phyloP scores from a whole-genome alignment of 306 rosid genomes.

The Quercus variabilis region DNA sequence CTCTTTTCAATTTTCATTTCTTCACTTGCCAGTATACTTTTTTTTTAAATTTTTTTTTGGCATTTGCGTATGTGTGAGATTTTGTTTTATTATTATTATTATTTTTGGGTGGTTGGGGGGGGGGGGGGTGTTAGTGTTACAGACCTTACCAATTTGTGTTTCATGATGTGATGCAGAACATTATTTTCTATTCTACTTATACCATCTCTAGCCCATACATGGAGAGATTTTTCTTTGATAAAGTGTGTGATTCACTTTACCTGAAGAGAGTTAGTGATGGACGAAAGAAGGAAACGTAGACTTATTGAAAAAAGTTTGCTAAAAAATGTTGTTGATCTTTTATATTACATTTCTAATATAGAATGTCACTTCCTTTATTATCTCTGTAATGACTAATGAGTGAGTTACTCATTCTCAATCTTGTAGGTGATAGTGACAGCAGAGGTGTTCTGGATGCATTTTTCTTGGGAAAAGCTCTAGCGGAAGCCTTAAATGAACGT shows the following conservation, averaged over 20 bases:
- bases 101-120: too few species aligned
- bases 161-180: too few species aligned
- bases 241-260: background rate
- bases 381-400: background rate
- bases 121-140: too few species aligned
- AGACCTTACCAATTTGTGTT: too few species aligned
- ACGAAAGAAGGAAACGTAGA: background rate
- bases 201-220: background rate
- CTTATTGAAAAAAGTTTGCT: background rate
- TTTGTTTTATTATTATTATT: too few species aligned
- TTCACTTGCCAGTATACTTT: background rate
- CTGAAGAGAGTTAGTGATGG: background rate
- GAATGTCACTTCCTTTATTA: background rate
- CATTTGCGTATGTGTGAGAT: background rate
- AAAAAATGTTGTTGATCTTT: background rate
- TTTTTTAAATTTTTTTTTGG: background rate
- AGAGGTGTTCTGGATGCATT: constrained; percentile 83
- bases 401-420: constrained; percentile 23
- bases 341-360: background rate
- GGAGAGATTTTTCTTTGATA: background rate
- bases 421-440: constrained; percentile 69
- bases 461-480: constrained; percentile 95
- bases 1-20: background rate
- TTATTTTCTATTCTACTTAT: background rate
- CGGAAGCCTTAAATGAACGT: constrained; percentile 87